These are phyloP conservation scores for Acanthamoeba castellanii DNA, from an alignment of 208 protist genomes.

Conservation along the genomic window DNA sequence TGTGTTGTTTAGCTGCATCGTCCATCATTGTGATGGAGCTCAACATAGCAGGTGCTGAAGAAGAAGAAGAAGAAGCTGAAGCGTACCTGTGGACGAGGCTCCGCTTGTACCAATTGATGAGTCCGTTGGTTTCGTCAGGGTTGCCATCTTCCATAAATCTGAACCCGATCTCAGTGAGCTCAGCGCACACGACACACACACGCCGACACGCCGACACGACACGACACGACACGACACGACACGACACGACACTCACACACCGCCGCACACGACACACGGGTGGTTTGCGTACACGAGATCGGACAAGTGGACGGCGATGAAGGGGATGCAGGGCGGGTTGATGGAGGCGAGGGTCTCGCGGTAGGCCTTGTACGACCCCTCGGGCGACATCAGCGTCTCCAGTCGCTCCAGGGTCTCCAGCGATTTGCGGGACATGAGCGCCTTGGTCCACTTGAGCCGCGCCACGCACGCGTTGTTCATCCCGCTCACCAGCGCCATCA, in stretches of 20 bases:
- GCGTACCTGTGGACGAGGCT: conserved; percentile 1
- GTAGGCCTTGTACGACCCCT: conserved; percentile 66
- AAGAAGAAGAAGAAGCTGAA: conserved; percentile 9
- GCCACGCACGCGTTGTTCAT: conserved; percentile 25
- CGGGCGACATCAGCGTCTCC: conserved; percentile 62
- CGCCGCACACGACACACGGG: no score
- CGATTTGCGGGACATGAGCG: not conserved
- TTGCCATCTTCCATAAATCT: conserved; percentile 87
- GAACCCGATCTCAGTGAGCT: conserved; percentile 80
- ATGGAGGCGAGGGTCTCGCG: conserved; percentile 33
- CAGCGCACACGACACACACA: not conserved
- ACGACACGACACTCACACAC: no score
- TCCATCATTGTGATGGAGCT: no score
- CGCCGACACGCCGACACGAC: no score
- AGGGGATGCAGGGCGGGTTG: conserved; percentile 76
- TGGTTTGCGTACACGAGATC: not conserved
- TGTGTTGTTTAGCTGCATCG: no score
- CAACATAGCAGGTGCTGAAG: not conserved
- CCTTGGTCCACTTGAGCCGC: conserved; percentile 51
- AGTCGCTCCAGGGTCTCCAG: not conserved
- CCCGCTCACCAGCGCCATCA: conserved; percentile 71
- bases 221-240: no score
- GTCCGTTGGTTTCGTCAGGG: conserved; percentile 63
- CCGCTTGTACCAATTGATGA: conserved; percentile 75
- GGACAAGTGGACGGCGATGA: conserved; percentile 29